phyloP scores from a whole-genome alignment of 1,284 basidiomycete genomes.

The Sanghuangporus baumii region DNA sequence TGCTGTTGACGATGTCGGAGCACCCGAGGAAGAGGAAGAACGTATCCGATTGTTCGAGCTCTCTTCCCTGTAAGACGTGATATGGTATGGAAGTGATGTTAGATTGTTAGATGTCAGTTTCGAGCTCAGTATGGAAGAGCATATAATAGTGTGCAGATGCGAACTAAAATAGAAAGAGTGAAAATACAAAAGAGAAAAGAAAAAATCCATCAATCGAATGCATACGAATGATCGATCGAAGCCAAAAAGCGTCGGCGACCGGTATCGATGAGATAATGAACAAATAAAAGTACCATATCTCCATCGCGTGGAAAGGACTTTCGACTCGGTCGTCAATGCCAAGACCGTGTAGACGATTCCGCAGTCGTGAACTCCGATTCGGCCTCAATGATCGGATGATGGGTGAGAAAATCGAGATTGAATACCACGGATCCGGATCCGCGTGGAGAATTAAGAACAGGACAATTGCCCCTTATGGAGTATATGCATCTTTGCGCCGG shows the following conservation, averaged over 20 bases:
- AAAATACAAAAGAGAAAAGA: neutral
- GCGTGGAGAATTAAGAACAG: too few species aligned
- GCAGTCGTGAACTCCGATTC: neutral
- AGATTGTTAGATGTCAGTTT: neutral
- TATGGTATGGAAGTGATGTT: neutral
- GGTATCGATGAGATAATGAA: too few species aligned
- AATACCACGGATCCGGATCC: too few species aligned
- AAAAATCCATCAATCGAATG: neutral
- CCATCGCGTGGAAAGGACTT: neutral
- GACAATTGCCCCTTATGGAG: too few species aligned
- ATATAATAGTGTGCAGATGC: neutral
- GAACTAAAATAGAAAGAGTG: neutral
- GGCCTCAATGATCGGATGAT: too few species aligned
- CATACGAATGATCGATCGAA: neutral
- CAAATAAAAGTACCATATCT: too few species aligned
- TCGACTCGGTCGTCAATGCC: neutral
- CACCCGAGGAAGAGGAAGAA: slow-evolving; percentile 40
- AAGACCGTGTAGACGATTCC: neutral
- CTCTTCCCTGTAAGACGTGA: slow-evolving; percentile 5
- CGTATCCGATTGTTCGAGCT: slow-evolving; percentile 13
- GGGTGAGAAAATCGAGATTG: too few species aligned
- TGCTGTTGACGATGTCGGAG: slow-evolving; percentile 45
- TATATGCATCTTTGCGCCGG: too few species aligned
- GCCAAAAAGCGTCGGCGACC: neutral
- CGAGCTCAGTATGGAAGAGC: neutral